phyloP scores from a whole-genome alignment of 768 basidiomycete species.

The Calocera viscosa region DNA sequence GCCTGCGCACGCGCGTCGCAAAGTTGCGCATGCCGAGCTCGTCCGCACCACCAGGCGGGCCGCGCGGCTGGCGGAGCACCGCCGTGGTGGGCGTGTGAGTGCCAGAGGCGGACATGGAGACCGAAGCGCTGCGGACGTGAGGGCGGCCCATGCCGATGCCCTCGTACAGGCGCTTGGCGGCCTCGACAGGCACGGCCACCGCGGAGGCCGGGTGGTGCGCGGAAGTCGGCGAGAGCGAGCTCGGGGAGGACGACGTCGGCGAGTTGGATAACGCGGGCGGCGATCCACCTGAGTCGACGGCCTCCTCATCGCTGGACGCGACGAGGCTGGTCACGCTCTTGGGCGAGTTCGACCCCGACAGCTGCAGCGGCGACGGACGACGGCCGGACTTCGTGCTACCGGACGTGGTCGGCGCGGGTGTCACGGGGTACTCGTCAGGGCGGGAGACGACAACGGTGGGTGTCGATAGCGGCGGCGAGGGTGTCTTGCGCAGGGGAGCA shows the following conservation, averaged over 20 bases:
- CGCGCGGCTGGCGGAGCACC: constrained; percentile 73
- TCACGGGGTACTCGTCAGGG: constrained; percentile 40
- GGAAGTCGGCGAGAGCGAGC: background rate
- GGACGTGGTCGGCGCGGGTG: constrained; percentile 35
- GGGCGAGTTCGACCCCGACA: background rate
- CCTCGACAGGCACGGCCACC: constrained; percentile 59
- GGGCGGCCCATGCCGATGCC: constrained; percentile 76
- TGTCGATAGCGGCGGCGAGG: constrained; percentile 36
- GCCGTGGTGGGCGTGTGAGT: constrained; percentile 54
- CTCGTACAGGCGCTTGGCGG: constrained; percentile 74
- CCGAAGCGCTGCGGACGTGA: constrained; percentile 17
- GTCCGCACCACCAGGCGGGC: constrained; percentile 75
- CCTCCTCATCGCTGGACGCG: background rate
- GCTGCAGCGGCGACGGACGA: background rate
- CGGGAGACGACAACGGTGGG: constrained; percentile 55
- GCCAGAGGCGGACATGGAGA: constrained; percentile 25
- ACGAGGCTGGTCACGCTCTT: background rate
- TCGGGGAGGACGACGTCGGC: background rate
- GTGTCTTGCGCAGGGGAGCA: constrained; percentile 53
- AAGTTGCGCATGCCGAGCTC: constrained; percentile 83
- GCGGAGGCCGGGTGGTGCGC: constrained; percentile 35
- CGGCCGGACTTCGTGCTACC: constrained; percentile 4
- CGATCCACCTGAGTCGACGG: background rate
- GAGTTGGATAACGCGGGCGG: constrained; percentile 4
- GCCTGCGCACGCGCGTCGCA: constrained; percentile 69